phyloP scores from a whole-genome alignment of 2,329 filamentous ascomycete species.

The Ophiocordyceps robertsii region DNA sequence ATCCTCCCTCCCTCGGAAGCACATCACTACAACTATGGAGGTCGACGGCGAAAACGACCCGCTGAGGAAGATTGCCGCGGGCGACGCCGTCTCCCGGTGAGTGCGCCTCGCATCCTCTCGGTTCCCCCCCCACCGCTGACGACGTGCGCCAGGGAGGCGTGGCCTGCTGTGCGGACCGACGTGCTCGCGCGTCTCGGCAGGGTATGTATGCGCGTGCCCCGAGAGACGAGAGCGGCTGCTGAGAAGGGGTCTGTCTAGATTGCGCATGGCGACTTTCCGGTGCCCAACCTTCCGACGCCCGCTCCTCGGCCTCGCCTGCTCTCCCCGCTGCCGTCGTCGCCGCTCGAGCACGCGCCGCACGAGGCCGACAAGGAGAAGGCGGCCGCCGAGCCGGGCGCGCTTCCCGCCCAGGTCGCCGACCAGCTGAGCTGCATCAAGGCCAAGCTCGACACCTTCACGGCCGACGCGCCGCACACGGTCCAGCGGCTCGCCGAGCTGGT shows the following conservation, averaged over 20 bases:
- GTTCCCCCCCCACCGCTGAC: conserved; percentile 8
- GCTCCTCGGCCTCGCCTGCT: conserved; percentile 27
- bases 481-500: conserved; percentile 85
- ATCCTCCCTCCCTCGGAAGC: not conserved
- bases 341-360: conserved; percentile 23
- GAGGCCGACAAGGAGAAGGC: conserved; percentile 60
- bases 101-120: conserved; percentile 13
- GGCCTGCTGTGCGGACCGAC: conserved; percentile 52
- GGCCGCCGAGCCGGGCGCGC: conserved; percentile 25
- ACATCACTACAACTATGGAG: conserved; percentile 29
- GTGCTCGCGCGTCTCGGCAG: conserved; percentile 56
- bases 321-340: conserved; percentile 32
- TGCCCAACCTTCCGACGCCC: conserved; percentile 42
- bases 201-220: conserved; percentile 26
- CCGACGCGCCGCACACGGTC: conserved; percentile 77
- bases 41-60: conserved; percentile 38
- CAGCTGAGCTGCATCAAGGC: conserved; percentile 47
- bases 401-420: conserved; percentile 51
- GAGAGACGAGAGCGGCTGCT: conserved; percentile 1
- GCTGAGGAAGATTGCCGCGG: conserved; percentile 33
- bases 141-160: conserved; percentile 42
- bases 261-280: conserved; percentile 60
- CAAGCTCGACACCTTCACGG: conserved; percentile 55
- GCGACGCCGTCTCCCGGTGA: conserved; percentile 42
- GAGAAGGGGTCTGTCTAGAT: conserved; percentile 44